These are phyloP conservation scores for Phlegmacium glaucopus DNA, from an alignment of 768 basidiomycete genomes.

Conservation along the genomic window DNA sequence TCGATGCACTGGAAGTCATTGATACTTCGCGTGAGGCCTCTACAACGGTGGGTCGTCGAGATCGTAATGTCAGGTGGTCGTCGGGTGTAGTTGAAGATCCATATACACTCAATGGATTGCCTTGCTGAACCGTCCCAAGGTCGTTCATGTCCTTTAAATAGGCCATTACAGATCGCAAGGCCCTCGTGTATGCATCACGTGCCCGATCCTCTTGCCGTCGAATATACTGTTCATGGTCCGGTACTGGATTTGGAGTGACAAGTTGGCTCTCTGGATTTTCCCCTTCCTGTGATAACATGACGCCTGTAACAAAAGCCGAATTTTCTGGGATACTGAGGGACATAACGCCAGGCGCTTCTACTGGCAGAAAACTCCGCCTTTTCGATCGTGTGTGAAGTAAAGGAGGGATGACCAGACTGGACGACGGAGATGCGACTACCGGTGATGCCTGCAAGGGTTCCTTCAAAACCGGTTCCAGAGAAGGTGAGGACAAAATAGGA, in stretches of 20 bases:
- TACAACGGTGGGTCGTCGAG: conserved; percentile 66
- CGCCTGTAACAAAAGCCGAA: conserved; percentile 53
- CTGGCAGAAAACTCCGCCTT: conserved; percentile 85
- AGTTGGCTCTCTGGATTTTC: conserved; percentile 20
- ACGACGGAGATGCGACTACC: no score
- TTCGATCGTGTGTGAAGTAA: conserved; percentile 45
- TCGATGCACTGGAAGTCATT: conserved; percentile 45
- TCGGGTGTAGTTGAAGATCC: conserved; percentile 38
- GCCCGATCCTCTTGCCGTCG: conserved; percentile 70
- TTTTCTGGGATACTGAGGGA: conserved; percentile 57
- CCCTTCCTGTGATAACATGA: conserved; percentile 36
- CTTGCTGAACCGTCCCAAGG: conserved; percentile 68
- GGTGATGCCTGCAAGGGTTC: background rate
- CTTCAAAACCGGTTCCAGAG: conserved; percentile 19
- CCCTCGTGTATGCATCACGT: conserved; percentile 71
- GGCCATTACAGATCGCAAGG: conserved; percentile 89
- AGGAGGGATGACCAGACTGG: conserved; percentile 2
- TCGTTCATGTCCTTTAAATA: conserved; percentile 97
- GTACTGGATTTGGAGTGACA: conserved; percentile 42
- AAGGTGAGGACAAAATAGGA: conserved; percentile 27
- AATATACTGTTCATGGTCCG: conserved; percentile 46
- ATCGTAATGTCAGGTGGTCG: conserved; percentile 39
- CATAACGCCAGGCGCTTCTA: conserved; percentile 59
- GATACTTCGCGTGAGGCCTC: conserved; percentile 59
- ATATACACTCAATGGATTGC: conserved; percentile 55